Evolutionary conservation across 2,329 filamentous ascomycete genomes (phyloP), one percentile per base, ranked within the genome.

Genomic region (Sclerotinia trifoliorum): DNA sequence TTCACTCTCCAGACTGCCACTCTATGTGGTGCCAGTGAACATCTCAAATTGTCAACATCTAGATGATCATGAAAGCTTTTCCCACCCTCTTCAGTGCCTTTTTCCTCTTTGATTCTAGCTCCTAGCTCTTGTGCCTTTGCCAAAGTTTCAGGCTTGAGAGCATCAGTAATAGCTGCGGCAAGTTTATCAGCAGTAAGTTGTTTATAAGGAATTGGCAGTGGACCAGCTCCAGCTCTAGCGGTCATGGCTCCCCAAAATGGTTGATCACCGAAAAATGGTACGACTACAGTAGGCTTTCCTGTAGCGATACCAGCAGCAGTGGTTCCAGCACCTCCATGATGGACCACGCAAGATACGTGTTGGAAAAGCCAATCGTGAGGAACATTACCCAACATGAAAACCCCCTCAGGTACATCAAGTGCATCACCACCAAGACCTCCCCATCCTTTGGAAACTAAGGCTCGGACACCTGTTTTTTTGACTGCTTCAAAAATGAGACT

Each of bases 311-410:
- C 93, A 0, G 92, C 91, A 1, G 93, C 92, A 1, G 92, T 96
- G 3, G 93, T 97, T 24, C 93, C 93, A 11, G 93, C 93, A 68
- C 93, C 93, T 29, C 93, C 93, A 71, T 96, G 93, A 75, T 96
- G 93, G 6, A 95, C 90, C 1, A 96, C 93, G 55, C 88, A 89
- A 0, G 91, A 90, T 0, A 96, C 92, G 49, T 85, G 88, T 71
- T 92, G 84, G 78, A 96, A 96, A 0, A 96, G 80, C 93, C 93
- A 96, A 79, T 96, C 93, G 71, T 96, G 93, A 1, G 93, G 93
- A 56, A 89, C 88, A 74, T 94, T 95, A 15, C 91, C 92, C 49
- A 96, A 83, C 87, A 96, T 92, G 76, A 91, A 92, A 1, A 96
- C 87, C 5, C 88, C 87, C 2, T 93, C 87, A 0, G 92, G 92